phyloP scores from a whole-genome alignment of 768 basidiomycete genomes.

The Amanita jacksonii region DNA sequence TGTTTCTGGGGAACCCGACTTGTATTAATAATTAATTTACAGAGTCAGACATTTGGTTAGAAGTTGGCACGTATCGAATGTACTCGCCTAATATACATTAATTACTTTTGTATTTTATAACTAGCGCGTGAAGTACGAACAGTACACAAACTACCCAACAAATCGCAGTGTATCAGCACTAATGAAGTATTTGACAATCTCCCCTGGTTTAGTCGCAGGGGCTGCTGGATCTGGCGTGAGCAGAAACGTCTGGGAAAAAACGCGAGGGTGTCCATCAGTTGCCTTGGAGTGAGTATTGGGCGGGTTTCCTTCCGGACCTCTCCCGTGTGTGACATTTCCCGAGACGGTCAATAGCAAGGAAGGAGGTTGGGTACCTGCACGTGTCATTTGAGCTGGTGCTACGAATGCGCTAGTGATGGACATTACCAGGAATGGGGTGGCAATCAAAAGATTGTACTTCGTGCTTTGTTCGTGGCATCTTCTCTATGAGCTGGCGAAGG shows the following conservation, averaged over 20 bases:
- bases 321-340: conserved; percentile 68
- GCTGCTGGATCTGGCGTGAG: conserved; percentile 67
- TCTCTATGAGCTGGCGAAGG: conserved; percentile 52
- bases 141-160: conserved; percentile 44
- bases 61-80: conserved; percentile 5
- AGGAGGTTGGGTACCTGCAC: conserved; percentile 64
- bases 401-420: conserved; percentile 11
- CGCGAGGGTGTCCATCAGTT: conserved; percentile 70
- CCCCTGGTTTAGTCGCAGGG: conserved; percentile 53
- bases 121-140: not conserved
- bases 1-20: not conserved
- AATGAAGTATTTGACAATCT: conserved; percentile 76
- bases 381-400: not conserved
- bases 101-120: too few species aligned
- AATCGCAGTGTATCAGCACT: conserved; percentile 74
- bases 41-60: conserved; percentile 90
- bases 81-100: too few species aligned
- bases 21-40: conserved; percentile 15
- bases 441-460: conserved; percentile 86
- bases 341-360: conserved; percentile 73
- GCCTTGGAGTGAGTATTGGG: conserved; percentile 37
- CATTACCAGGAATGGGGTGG: conserved; percentile 78
- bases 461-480: conserved; percentile 74
- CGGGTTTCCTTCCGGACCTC: conserved; percentile 49
- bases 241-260: conserved; percentile 84